Percentiles rank a stretch among this genome's conserved stretches.
These are phyloP conservation scores for Poronia punctata DNA, from an alignment of 495 filamentous ascomycete genomes.

Conservation along the genomic window DNA sequence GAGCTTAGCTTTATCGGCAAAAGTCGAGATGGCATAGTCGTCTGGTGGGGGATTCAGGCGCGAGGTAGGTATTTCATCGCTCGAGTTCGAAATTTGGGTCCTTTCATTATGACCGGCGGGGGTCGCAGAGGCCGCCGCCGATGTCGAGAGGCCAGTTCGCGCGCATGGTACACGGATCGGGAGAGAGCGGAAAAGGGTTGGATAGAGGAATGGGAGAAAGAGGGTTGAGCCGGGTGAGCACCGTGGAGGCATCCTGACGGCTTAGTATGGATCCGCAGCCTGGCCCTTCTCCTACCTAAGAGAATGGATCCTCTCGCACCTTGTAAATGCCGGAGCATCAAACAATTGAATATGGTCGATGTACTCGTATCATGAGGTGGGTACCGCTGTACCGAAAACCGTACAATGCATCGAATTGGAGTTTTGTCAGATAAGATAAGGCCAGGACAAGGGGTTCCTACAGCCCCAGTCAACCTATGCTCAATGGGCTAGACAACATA, in stretches of 20 bases:
- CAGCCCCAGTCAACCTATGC: too few relatives aligned
- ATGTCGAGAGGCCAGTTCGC: conserved; percentile 18
- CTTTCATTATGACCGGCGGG: conserved; percentile 21
- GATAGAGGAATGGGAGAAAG: conserved; percentile 62
- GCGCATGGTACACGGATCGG: conserved; percentile 19
- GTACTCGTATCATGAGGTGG: too few relatives aligned
- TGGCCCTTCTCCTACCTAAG: too few relatives aligned
- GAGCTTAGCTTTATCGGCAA: conserved; percentile 77
- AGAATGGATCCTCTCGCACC: too few relatives aligned
- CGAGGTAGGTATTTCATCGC: conserved; percentile 35
- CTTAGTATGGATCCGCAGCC: conserved; percentile 1
- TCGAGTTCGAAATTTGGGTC: conserved; percentile 22
- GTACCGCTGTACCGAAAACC: too few relatives aligned
- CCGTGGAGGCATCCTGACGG: conserved; percentile 38
- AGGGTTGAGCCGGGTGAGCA: conserved; percentile 36
- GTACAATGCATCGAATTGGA: too few relatives aligned
- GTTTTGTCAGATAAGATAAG: conserved; percentile 6
- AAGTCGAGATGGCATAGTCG: conserved; percentile 74
- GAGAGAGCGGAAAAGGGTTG: conserved; percentile 40
- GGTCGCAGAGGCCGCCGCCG: conserved; percentile 15
- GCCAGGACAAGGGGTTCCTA: too few relatives aligned
- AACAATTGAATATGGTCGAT: too few relatives aligned
- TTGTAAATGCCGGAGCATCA: too few relatives aligned
- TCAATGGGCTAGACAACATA: not conserved
- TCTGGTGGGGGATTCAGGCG: conserved; percentile 72